Conservation (phyloP, 1,284 basidiomycete species). For the Irpex lacteus region DNA sequence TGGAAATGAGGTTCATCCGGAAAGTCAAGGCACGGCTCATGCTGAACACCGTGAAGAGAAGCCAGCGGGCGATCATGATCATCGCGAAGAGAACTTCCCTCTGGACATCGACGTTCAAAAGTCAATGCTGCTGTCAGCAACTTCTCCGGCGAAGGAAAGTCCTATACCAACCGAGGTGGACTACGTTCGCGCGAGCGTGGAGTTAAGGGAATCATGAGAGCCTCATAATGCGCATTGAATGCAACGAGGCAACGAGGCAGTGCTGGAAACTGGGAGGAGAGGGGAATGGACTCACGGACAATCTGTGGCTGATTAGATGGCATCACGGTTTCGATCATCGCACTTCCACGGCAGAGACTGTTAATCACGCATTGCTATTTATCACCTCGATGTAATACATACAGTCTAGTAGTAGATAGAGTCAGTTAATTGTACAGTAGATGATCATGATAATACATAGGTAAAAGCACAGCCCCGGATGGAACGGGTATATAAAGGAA, state of each 20-base stretch:
- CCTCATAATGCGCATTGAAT: too few species aligned
- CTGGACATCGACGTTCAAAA: not conserved
- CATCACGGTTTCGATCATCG: not conserved
- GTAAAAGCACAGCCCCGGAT: not conserved
- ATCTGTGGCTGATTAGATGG: not conserved
- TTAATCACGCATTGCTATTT: not conserved
- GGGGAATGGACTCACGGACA: not conserved
- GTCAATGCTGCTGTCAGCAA: not conserved
- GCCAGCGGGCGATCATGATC: conserved; percentile 1
- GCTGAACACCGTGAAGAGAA: not conserved
- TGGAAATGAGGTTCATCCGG: not conserved
- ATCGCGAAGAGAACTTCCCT: not conserved
- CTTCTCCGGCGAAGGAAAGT: not conserved
- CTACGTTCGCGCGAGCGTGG: not conserved
- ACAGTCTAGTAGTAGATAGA: not conserved
- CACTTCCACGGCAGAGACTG: too few species aligned
- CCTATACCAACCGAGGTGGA: not conserved
- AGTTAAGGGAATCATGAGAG: not conserved
- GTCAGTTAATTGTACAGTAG: not conserved
- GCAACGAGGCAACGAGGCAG: too few species aligned
- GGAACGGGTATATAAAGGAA: not conserved
- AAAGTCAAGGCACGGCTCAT: not conserved
- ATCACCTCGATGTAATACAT: not conserved
- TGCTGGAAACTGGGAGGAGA: not conserved
- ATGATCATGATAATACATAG: not conserved